phyloP scores from a whole-genome alignment of 2,329 filamentous ascomycete species.

The Ophiostoma novo-ulmi region DNA sequence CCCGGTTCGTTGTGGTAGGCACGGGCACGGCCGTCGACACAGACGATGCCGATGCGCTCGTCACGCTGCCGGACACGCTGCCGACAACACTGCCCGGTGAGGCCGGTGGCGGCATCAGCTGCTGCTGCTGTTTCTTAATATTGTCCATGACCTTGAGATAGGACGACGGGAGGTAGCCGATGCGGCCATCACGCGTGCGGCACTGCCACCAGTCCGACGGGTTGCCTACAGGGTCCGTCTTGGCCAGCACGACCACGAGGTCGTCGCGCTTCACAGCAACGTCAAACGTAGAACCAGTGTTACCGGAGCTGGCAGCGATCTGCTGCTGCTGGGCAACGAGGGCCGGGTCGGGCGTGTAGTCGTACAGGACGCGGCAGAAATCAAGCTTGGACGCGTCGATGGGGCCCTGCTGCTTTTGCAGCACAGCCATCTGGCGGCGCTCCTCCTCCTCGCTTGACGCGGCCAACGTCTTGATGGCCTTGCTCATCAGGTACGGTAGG shows the following conservation, averaged over 20 bases:
- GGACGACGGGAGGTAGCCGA: slow-evolving; percentile 86
- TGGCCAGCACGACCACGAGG: slow-evolving; percentile 86
- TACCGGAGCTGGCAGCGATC: slow-evolving; percentile 24
- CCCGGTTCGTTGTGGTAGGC: slow-evolving; percentile 28
- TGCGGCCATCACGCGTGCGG: slow-evolving; percentile 77
- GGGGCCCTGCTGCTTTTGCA: slow-evolving; percentile 48
- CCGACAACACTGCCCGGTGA: slow-evolving; percentile 39
- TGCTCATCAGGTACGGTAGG: slow-evolving; percentile 93
- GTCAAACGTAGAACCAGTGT: slow-evolving; percentile 65
- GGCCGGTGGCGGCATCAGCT: slow-evolving; percentile 28
- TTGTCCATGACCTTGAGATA: slow-evolving; percentile 57
- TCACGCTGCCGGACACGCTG: slow-evolving; percentile 49
- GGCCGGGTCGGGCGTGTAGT: slow-evolving; percentile 67
- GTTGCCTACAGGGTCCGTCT: slow-evolving; percentile 86
- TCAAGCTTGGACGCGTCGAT: slow-evolving; percentile 88
- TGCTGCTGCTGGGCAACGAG: slow-evolving; percentile 20
- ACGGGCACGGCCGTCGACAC: slow-evolving; percentile 6
- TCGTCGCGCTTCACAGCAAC: slow-evolving; percentile 91
- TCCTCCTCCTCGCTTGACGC: slow-evolving; percentile 81
- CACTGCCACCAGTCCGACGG: slow-evolving; percentile 97
- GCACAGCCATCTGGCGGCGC: slow-evolving; percentile 49
- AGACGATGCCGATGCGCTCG: slow-evolving; percentile 35
- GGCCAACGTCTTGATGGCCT: slow-evolving; percentile 81
- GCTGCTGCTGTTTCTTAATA: slow-evolving; percentile 15
- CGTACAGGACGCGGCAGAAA: slow-evolving; percentile 91